phyloP scores from a whole-genome alignment of 345 rosid species.

The Geranium rotundifolium region DNA sequence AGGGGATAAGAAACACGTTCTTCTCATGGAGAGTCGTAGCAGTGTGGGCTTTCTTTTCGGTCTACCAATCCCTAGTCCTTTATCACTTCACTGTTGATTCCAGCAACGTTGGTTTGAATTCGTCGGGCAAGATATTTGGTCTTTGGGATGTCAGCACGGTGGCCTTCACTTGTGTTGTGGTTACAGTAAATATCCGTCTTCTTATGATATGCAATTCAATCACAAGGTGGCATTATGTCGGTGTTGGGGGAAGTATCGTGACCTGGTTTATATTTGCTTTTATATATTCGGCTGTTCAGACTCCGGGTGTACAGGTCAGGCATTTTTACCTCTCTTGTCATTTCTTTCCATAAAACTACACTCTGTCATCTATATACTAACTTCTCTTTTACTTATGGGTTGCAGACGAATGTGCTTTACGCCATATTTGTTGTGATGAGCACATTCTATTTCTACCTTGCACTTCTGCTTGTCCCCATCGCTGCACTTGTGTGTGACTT shows the following conservation, averaged over 20 bases:
- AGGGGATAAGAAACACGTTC: conserved; percentile 73
- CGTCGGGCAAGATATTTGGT: conserved; percentile 79
- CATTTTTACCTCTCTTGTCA: conserved; percentile 5
- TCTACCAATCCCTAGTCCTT: conserved; percentile 82
- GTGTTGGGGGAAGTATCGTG: conserved; percentile 85
- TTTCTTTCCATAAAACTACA: neutral
- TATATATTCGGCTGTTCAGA: conserved; percentile 56
- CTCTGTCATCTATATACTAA: conserved; percentile 4
- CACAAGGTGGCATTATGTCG: conserved; percentile 80
- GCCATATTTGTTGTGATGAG: conserved; percentile 87
- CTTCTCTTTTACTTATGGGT: conserved; percentile 3
- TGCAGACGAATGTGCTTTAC: conserved; percentile 73
- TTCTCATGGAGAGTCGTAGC: conserved; percentile 90
- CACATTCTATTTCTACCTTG: conserved; percentile 74
- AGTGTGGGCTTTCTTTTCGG: conserved; percentile 76
- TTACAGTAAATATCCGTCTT: conserved; percentile 87
- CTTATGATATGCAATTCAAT: conserved; percentile 90
- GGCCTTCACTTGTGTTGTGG: conserved; percentile 90
- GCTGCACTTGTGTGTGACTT: conserved; percentile 90
- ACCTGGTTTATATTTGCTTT: conserved; percentile 78
- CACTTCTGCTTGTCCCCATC: conserved; percentile 67
- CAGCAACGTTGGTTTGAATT: conserved; percentile 44
- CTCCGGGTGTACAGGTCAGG: conserved; percentile 18
- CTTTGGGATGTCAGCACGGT: conserved; percentile 97
- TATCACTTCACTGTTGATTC: conserved; percentile 56